Conservation (phyloP, 495 filamentous ascomycete genomes). For the Aspergillus haitiensis region DNA sequence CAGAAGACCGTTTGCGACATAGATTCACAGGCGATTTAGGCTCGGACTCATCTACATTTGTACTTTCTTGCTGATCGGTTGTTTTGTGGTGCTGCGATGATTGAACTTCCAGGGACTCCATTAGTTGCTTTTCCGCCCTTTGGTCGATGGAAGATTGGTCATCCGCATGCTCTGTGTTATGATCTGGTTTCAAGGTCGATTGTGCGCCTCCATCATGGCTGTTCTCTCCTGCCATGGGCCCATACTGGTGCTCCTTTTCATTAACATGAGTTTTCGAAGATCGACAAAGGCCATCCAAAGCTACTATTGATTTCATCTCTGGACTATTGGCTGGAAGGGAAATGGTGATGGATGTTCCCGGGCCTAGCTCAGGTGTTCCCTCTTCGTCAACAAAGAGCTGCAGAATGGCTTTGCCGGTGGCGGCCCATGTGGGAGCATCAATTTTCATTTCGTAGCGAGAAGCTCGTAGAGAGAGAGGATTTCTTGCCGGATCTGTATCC, state of each 20-base stretch:
- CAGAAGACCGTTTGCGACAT: conserved; percentile 52
- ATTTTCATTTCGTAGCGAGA: conserved; percentile 36
- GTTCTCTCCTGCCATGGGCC: conserved; percentile 18
- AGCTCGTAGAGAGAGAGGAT: conserved; percentile 32
- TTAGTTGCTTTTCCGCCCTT: conserved; percentile 44
- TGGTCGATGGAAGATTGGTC: conserved; percentile 46
- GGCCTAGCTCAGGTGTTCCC: conserved; percentile 31
- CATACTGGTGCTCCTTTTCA: conserved; percentile 22
- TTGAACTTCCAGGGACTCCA: conserved; percentile 42
- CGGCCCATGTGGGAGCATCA: conserved; percentile 51
- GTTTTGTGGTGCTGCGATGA: conserved; percentile 29
- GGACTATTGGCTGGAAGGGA: conserved; percentile 34
- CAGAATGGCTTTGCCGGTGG: conserved; percentile 58
- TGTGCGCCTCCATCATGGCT: conserved; percentile 14
- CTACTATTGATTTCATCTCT: conserved; percentile 19
- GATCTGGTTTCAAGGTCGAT: conserved; percentile 17
- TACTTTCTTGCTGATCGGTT: conserved; percentile 25
- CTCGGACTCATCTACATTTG: conserved; percentile 34
- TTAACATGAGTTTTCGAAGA: conserved; percentile 20
- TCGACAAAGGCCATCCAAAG: conserved; percentile 20
- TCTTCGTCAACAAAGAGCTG: conserved; percentile 49
- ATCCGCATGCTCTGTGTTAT: conserved; percentile 29
- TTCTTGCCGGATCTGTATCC: conserved; percentile 28
- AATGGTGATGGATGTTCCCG: conserved; percentile 43
- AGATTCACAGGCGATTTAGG: conserved; percentile 30